phyloP scores from a whole-genome alignment of 345 rosid genomes.

The Moricandia arvensis region DNA sequence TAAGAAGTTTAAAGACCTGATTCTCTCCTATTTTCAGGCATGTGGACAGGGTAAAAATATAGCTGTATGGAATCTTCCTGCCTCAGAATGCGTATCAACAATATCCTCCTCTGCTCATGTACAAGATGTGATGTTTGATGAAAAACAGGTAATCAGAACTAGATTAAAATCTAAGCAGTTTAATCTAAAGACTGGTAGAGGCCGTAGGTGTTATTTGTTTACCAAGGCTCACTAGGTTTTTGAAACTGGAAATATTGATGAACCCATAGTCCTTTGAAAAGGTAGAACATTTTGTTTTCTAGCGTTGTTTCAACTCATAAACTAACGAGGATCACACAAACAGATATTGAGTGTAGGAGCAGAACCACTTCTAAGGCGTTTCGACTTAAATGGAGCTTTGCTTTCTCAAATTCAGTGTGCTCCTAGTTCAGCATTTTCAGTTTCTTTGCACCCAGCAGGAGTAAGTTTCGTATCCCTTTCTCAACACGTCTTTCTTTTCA shows the following conservation, averaged over 20 bases:
- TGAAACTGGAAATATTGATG: conserved; percentile 2
- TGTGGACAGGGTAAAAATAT: conserved; percentile 67
- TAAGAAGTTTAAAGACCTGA: neutral
- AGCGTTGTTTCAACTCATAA: neutral
- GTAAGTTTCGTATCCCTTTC: conserved; percentile 43
- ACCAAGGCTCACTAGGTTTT: neutral
- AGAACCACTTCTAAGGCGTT: conserved; percentile 70
- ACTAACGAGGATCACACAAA: conserved; percentile 24
- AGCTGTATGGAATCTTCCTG: conserved; percentile 84
- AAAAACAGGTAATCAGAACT: conserved; percentile 64
- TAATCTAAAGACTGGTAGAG: neutral
- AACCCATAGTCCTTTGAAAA: neutral
- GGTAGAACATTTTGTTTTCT: neutral
- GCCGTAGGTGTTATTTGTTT: neutral
- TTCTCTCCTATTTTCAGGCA: conserved; percentile 47
- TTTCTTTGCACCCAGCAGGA: conserved; percentile 71
- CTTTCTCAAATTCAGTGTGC: conserved; percentile 86
- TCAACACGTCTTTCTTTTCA: neutral
- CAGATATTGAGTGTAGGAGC: conserved; percentile 92
- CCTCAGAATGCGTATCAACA: conserved; percentile 76
- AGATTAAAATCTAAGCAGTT: neutral
- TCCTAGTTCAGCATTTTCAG: conserved; percentile 76
- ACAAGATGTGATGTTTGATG: conserved; percentile 74
- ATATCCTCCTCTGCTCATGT: conserved; percentile 47
- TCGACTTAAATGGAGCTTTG: conserved; percentile 64